Evolutionary conservation across 169 alveolate genomes (phyloP).

Genomic region (Theileria sp.): DNA sequence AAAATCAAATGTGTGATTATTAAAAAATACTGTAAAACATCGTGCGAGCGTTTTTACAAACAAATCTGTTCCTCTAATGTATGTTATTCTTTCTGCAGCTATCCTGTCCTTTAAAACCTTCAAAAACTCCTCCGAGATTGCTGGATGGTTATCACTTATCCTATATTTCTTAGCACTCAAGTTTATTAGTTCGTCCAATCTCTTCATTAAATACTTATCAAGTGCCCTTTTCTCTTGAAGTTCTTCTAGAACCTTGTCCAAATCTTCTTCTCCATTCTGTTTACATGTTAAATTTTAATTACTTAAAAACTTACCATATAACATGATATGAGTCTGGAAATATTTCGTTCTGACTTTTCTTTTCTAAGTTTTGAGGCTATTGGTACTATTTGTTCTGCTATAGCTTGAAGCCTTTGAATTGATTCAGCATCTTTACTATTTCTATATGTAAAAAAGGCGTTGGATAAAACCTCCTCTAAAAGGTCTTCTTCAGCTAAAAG

Average conservation of each 20-base stretch:
- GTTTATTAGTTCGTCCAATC: constrained; percentile 59
- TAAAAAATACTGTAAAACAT: constrained; percentile 43
- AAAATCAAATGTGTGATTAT: background rate
- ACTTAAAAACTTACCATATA: constrained; percentile 43
- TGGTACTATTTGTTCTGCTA: constrained; percentile 61
- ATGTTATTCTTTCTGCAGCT: constrained; percentile 54
- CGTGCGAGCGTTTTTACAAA: constrained; percentile 61
- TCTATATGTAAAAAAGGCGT: constrained; percentile 49
- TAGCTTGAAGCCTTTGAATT: constrained; percentile 32
- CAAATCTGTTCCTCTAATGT: constrained; percentile 51
- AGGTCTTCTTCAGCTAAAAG: constrained; percentile 59
- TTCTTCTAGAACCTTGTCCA: constrained; percentile 56
- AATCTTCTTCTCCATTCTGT: constrained; percentile 42
- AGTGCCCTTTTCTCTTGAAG: constrained; percentile 44
- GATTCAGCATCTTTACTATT: constrained; percentile 30
- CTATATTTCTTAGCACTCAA: constrained; percentile 44
- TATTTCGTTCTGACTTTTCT: constrained; percentile 39
- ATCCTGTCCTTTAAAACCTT: constrained; percentile 51
- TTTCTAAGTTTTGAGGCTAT: constrained; percentile 50
- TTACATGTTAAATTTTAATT: background rate
- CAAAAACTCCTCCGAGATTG: constrained; percentile 58
- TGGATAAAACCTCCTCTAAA: constrained; percentile 63
- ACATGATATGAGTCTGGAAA: constrained; percentile 42
- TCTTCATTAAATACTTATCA: constrained; percentile 47
- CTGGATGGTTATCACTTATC: constrained; percentile 60